phyloP scores from a whole-genome alignment of 345 rosid genomes.

The Reutealis trisperma region DNA sequence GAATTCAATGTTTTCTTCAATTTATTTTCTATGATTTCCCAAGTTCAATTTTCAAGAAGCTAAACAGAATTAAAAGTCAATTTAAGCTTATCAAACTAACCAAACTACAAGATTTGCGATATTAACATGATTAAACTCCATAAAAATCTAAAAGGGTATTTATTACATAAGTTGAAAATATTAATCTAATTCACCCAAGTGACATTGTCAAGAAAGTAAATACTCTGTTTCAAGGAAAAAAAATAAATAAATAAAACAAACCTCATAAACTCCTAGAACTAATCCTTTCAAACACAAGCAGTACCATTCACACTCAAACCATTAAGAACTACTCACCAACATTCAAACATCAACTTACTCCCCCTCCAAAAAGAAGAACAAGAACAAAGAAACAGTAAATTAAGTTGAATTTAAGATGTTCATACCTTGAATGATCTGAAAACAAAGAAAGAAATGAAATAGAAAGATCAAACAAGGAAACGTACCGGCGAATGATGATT shows the following conservation, averaged over 20 bases:
- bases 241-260: background rate
- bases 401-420: background rate
- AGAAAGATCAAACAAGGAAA: background rate
- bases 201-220: conserved; percentile 11
- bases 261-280: background rate
- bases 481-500: conserved; percentile 9
- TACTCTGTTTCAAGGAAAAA: background rate
- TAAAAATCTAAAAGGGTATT: conserved; percentile 2
- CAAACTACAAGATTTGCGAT: background rate
- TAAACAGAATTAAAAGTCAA: background rate
- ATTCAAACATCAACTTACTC: background rate
- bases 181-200: conserved; percentile 13
- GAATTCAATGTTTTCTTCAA: background rate
- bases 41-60: background rate
- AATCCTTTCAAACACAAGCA: background rate
- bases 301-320: background rate
- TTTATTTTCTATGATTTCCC: background rate
- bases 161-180: background rate
- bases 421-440: background rate
- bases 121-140: background rate
- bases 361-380: no score
- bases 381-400: background rate
- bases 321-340: background rate
- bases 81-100: background rate
- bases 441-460: background rate